Evolutionary conservation across 371 early-diverging fungal genomes (phyloP).

Genomic region (Funneliformis caledonium): DNA sequence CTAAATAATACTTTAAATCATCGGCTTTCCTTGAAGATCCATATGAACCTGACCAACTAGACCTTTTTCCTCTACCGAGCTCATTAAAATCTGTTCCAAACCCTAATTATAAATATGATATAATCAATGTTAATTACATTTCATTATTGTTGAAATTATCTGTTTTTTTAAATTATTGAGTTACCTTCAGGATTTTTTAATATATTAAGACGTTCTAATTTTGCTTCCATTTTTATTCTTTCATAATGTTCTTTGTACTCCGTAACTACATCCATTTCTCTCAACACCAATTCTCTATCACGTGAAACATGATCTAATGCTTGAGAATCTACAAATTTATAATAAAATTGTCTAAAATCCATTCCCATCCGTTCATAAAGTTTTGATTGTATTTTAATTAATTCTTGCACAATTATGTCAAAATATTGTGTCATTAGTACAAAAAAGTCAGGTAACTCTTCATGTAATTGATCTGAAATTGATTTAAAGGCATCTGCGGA

Average conservation of each 20-base stretch:
- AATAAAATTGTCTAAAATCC: slow-evolving; percentile 38
- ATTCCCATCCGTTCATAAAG: slow-evolving; percentile 42
- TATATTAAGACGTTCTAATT: not conserved
- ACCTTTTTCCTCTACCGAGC: not conserved
- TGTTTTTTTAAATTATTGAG: not conserved
- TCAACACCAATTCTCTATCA: slow-evolving; percentile 29
- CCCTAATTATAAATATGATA: not conserved
- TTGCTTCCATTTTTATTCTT: slow-evolving; percentile 6
- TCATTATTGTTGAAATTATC: not conserved
- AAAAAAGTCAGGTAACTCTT: slow-evolving; percentile 77
- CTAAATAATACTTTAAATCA: not conserved
- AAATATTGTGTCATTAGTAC: slow-evolving; percentile 64
- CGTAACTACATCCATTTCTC: slow-evolving; percentile 28
- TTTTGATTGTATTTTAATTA: slow-evolving; percentile 64
- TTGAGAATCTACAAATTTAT: slow-evolving; percentile 26
- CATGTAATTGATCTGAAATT: slow-evolving; percentile 77
- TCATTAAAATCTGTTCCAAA: not conserved
- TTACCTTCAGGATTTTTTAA: slow-evolving; percentile 4
- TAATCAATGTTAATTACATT: not conserved
- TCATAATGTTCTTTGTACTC: slow-evolving; percentile 27
- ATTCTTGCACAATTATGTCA: slow-evolving; percentile 61
- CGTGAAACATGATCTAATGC: slow-evolving; percentile 28
- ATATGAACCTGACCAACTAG: slow-evolving; percentile 4
- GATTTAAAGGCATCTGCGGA: slow-evolving; percentile 74
- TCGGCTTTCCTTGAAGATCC: slow-evolving; percentile 19